A percentile compares a stretch with the other conserved stretches of the same genome.
phyloP scores from a whole-genome alignment of 768 basidiomycete genomes.

The Termitomyces sp. region DNA sequence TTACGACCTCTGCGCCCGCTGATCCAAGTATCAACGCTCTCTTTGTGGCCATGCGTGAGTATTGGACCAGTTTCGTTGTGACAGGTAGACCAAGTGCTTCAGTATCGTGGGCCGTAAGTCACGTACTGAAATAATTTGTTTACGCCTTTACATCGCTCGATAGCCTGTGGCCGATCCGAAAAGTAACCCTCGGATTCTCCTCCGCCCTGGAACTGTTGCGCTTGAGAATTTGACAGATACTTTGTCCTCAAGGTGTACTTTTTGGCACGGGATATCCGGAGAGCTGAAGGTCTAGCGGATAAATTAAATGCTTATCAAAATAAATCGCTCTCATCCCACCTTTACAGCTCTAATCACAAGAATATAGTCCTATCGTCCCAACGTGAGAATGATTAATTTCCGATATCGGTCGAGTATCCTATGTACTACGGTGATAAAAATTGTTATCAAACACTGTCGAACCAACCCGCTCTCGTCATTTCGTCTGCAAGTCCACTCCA shows the following conservation, averaged over 20 bases:
- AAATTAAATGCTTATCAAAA: background rate
- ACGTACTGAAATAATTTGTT: background rate
- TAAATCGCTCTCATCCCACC: too few relatives aligned
- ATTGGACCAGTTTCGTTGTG: slow-evolving; percentile 34
- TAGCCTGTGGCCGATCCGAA: slow-evolving; percentile 15
- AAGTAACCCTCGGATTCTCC: slow-evolving; percentile 23
- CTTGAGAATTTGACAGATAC: slow-evolving; percentile 17
- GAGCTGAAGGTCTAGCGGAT: slow-evolving; percentile 15
- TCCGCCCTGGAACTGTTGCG: slow-evolving; percentile 21
- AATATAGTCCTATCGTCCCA: background rate
- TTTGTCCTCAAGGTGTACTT: slow-evolving; percentile 20
- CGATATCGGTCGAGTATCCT: background rate
- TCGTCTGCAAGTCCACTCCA: slow-evolving; percentile 72
- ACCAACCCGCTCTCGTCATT: slow-evolving; percentile 74
- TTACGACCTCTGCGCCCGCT: slow-evolving; percentile 18
- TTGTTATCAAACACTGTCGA: slow-evolving; percentile 31
- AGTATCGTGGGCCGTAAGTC: slow-evolving; percentile 24
- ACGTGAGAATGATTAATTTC: background rate
- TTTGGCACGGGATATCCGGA: slow-evolving; percentile 23
- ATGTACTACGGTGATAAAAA: background rate
- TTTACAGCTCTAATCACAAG: background rate
- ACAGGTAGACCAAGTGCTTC: slow-evolving; percentile 22
- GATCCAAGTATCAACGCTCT: slow-evolving; percentile 23
- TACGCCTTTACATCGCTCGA: background rate
- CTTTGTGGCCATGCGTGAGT: slow-evolving; percentile 32